A percentile compares a stretch with the other conserved stretches of the same genome.
Evolutionary conservation across 148 eudicot genomes (phyloP).

Genomic region (Salicornia ramosissima): DNA sequence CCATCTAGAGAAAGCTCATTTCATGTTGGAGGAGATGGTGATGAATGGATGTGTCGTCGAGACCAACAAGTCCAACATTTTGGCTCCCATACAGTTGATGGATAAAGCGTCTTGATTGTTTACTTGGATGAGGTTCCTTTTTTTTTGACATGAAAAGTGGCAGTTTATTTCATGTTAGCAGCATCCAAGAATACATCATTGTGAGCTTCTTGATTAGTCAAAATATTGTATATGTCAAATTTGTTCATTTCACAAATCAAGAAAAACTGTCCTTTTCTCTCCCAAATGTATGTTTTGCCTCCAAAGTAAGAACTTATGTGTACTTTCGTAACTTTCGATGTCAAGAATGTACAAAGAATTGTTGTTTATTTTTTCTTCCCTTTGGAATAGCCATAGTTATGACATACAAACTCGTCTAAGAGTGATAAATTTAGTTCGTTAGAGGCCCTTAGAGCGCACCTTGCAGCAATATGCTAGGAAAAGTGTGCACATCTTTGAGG

Average conservation of each 20-base stretch:
- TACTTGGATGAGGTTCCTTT: slow-evolving; percentile 9
- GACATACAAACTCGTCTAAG: background rate
- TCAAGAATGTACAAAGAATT: background rate
- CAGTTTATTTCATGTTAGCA: slow-evolving; percentile 4
- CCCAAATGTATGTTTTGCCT: background rate
- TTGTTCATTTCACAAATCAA: background rate
- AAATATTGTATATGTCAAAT: background rate
- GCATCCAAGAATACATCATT: too few relatives aligned
- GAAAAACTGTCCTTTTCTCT: background rate
- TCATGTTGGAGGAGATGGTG: slow-evolving; percentile 99
- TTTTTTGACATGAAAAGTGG: background rate
- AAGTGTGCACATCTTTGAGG: too few relatives aligned
- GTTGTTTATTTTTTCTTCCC: background rate
- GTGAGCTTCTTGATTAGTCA: too few relatives aligned
- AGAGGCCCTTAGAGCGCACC: too few relatives aligned
- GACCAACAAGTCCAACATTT: slow-evolving; percentile 91
- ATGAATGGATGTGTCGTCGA: slow-evolving; percentile 97
- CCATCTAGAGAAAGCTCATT: slow-evolving; percentile 97
- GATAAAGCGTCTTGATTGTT: slow-evolving; percentile 67
- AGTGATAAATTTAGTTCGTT: too few relatives aligned
- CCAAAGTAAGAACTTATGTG: background rate
- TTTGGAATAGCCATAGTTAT: slow-evolving; percentile 4
- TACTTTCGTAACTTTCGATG: background rate
- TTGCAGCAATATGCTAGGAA: too few relatives aligned
- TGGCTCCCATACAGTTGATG: slow-evolving; percentile 86